Evolutionary conservation across 768 basidiomycete genomes (phyloP).

Genomic region (Rhodosporidiobolus odoratus): DNA sequence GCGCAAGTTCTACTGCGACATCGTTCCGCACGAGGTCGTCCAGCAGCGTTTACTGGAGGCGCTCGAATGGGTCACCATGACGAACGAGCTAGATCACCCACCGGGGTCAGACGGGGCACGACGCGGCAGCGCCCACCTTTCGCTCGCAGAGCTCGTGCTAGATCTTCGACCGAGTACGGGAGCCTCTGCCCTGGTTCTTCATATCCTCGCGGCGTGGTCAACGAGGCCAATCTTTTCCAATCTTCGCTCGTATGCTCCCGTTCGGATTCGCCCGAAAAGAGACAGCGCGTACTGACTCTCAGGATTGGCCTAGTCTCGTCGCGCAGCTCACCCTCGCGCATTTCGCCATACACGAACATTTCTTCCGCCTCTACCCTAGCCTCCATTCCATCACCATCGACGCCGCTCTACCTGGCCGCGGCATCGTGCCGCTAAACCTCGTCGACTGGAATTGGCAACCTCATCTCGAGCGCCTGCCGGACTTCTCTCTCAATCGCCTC

Average conservation of each 20-base stretch:
- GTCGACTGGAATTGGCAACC: not conserved
- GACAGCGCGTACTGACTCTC: not conserved
- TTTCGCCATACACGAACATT: no score
- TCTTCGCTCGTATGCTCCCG: not conserved
- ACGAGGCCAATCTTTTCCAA: not conserved
- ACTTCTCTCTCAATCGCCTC: not conserved
- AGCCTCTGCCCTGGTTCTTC: not conserved
- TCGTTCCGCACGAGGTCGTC: not conserved
- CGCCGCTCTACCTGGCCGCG: not conserved
- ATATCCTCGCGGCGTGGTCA: not conserved
- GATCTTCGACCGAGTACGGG: not conserved
- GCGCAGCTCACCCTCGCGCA: no score
- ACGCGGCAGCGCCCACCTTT: not conserved
- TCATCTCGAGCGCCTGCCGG: not conserved
- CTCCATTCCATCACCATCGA: not conserved
- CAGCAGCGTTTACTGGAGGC: not conserved
- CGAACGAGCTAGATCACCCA: not conserved
- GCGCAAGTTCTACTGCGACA: not conserved
- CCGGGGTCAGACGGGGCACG: no score
- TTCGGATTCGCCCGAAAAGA: no score
- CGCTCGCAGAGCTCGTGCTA: conserved; percentile 1
- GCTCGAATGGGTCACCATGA: not conserved
- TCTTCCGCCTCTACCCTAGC: no score
- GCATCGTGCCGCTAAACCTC: fast-evolving
- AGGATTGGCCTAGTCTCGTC: not conserved